phyloP scores from a whole-genome alignment of 805 yeast genomes.

The Zygosaccharomyces bisporus region DNA sequence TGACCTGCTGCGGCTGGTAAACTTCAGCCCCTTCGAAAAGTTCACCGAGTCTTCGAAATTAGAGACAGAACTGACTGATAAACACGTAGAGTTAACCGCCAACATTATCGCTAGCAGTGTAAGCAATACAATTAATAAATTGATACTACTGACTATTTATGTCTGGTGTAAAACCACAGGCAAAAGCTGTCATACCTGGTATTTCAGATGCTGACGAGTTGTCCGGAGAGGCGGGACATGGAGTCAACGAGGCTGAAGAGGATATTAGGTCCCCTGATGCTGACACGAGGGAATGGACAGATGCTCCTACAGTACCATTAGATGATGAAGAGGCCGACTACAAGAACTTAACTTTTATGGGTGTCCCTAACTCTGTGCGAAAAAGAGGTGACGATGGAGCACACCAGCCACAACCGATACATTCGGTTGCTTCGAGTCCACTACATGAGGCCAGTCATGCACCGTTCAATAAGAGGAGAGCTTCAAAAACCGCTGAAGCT shows the following conservation, averaged over 20 bases:
- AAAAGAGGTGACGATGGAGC: constrained; percentile 1
- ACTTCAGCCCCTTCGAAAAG: not conserved
- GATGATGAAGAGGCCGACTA: constrained; percentile 29
- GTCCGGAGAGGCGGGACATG: constrained; percentile 14
- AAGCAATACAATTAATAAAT: not conserved
- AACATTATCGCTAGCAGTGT: not conserved
- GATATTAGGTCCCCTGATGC: not conserved
- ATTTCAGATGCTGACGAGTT: constrained; percentile 22
- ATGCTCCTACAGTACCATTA: constrained; percentile 3
- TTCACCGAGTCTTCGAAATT: not conserved
- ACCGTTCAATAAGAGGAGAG: not conserved
- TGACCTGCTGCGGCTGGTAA: not conserved
- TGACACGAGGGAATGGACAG: not conserved
- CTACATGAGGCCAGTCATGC: not conserved
- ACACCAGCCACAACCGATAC: constrained; percentile 1
- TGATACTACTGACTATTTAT: not conserved
- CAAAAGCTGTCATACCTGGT: constrained; percentile 18
- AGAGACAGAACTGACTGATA: not conserved
- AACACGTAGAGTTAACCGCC: not conserved
- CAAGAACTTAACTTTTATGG: constrained; percentile 32
- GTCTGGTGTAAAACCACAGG: constrained; percentile 1
- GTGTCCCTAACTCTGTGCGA: constrained; percentile 31
- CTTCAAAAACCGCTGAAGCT: not conserved
- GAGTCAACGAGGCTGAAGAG: not conserved
- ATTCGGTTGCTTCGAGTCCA: not conserved